Evolutionary conservation across 2,329 filamentous ascomycete species (phyloP).

Genomic region (Thelonectria blattea): DNA sequence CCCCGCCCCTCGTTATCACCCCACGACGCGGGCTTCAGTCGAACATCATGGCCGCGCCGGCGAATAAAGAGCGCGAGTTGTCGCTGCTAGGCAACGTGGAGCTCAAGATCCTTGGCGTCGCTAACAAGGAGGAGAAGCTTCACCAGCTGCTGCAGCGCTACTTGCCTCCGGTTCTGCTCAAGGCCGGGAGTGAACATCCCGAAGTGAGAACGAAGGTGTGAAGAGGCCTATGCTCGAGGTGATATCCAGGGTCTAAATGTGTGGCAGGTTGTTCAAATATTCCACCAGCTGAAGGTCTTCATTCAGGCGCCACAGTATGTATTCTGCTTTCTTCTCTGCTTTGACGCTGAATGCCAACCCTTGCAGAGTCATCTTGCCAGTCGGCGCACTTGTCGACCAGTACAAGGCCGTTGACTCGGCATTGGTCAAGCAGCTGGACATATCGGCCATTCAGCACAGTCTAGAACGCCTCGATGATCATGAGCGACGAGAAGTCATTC

Average conservation of each 20-base stretch:
- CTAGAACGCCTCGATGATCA: slow-evolving; percentile 55
- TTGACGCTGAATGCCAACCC: slow-evolving; percentile 15
- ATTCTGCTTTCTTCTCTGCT: not conserved
- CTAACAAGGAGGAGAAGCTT: slow-evolving; percentile 84
- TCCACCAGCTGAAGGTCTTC: slow-evolving; percentile 60
- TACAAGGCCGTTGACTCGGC: slow-evolving; percentile 79
- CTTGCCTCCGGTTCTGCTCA: slow-evolving; percentile 81
- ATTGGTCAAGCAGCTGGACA: slow-evolving; percentile 85
- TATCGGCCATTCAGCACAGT: slow-evolving; percentile 89
- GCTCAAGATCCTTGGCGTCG: slow-evolving; percentile 77
- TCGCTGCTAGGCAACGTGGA: slow-evolving; percentile 85
- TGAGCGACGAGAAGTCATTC: slow-evolving; percentile 76
- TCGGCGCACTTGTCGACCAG: slow-evolving; percentile 83
- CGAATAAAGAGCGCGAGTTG: slow-evolving; percentile 74
- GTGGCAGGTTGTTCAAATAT: slow-evolving; percentile 56
- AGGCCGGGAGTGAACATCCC: slow-evolving; percentile 80
- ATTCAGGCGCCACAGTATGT: slow-evolving; percentile 58
- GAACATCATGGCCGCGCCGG: slow-evolving; percentile 44
- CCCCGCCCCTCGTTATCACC: slow-evolving; percentile 8
- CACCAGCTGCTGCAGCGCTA: slow-evolving; percentile 79
- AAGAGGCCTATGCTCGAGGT: not conserved
- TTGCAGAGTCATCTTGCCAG: slow-evolving; percentile 75
- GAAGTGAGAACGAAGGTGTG: slow-evolving; percentile 76
- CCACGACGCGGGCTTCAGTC: slow-evolving; percentile 1
- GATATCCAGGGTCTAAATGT: slow-evolving; percentile 2